Evolutionary conservation across 495 filamentous ascomycete genomes (phyloP).

Genomic region (Hypoxylon trugodes): DNA sequence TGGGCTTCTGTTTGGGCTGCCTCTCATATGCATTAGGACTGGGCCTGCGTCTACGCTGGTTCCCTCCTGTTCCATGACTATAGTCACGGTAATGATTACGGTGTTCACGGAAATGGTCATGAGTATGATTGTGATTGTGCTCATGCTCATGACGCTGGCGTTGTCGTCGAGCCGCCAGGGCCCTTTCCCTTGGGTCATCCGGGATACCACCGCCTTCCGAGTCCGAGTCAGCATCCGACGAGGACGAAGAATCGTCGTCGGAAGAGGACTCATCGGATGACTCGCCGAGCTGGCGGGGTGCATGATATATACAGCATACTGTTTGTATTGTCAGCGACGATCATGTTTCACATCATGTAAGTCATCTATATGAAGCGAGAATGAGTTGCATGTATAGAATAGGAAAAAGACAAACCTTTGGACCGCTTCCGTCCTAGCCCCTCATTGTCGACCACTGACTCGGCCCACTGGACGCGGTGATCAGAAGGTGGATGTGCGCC

Average conservation of each 20-base stretch:
- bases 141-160: slow-evolving; percentile 43
- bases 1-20: slow-evolving; percentile 70
- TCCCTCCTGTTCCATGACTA: slow-evolving; percentile 47
- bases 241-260: slow-evolving; percentile 60
- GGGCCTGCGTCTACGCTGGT: slow-evolving; percentile 64
- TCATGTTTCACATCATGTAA: no score
- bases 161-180: slow-evolving; percentile 32
- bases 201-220: slow-evolving; percentile 37
- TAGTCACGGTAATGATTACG: no score
- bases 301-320: slow-evolving; percentile 99
- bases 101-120: no score
- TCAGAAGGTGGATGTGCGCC: slow-evolving; percentile 49
- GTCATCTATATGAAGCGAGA: background rate
- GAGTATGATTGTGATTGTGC: slow-evolving; percentile 51
- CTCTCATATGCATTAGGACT: slow-evolving; percentile 97
- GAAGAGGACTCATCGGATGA: slow-evolving; percentile 81
- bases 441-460: slow-evolving; percentile 96
- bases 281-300: slow-evolving; percentile 81
- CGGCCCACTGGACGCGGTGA: slow-evolving; percentile 84
- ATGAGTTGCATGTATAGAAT: no score
- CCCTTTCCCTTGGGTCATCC: slow-evolving; percentile 40
- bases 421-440: slow-evolving; percentile 91
- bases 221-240: slow-evolving; percentile 57
- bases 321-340: slow-evolving; percentile 1
- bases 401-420: slow-evolving; percentile 71